Percentiles rank a stretch among this genome's conserved stretches.
Evolutionary conservation across 2,329 filamentous ascomycete genomes (phyloP).

Genomic region (Scedosporium aurantiacum): DNA sequence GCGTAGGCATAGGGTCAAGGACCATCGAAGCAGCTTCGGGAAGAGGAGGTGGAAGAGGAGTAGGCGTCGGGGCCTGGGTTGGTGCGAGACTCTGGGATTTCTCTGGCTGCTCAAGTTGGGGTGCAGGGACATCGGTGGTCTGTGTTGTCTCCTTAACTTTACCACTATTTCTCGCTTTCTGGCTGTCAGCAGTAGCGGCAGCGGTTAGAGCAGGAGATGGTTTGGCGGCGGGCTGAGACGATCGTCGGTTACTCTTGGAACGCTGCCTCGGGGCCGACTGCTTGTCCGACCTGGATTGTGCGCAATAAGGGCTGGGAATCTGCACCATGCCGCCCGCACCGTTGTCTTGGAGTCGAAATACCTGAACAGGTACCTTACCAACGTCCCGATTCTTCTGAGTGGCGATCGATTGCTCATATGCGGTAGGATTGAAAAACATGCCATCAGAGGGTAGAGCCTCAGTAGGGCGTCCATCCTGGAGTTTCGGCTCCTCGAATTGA

Average conservation of each 20-base stretch:
- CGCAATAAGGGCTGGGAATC: not conserved
- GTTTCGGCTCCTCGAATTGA: constrained; percentile 38
- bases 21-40: not conserved
- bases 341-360: not conserved
- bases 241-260: not conserved
- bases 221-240: not conserved
- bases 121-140: not conserved
- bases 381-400: not conserved
- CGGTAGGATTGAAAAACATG: constrained; percentile 6
- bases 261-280: not conserved
- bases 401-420: not conserved
- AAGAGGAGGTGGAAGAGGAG: not conserved
- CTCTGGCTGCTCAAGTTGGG: not conserved
- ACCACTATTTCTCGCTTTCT: not conserved
- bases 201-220: not conserved
- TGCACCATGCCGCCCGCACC: not conserved
- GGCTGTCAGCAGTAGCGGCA: not conserved
- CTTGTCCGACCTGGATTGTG: not conserved
- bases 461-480: constrained; percentile 10
- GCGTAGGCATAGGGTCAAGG: not conserved
- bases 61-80: not conserved
- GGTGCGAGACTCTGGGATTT: not conserved
- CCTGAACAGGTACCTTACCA: not conserved
- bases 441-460: constrained; percentile 19
- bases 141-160: not conserved